A percentile compares a stretch with the other conserved stretches of the same genome.
Evolutionary conservation across 495 filamentous ascomycete genomes (phyloP).

Genomic region (Lichenothelia convexa): DNA sequence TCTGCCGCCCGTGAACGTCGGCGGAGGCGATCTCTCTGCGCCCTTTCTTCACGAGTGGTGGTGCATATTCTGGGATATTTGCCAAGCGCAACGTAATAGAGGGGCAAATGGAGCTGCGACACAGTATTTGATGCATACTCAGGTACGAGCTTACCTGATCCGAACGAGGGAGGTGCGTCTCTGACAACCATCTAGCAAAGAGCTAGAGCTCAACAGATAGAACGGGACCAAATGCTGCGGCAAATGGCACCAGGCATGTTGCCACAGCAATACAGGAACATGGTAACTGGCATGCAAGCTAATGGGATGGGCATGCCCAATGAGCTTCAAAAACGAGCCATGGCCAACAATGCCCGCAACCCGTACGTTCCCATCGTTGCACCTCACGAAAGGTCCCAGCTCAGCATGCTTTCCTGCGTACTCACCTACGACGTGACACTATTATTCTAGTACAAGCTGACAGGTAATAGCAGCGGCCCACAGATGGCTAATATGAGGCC

Average conservation of each 20-base stretch:
- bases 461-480: background rate
- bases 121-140: conserved; percentile 9
- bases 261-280: conserved; percentile 46
- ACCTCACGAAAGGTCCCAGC: too few relatives aligned
- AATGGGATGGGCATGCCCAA: conserved; percentile 34
- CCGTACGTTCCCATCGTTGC: conserved; percentile 30
- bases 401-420: too few relatives aligned
- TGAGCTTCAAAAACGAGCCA: conserved; percentile 49
- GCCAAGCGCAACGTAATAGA: conserved; percentile 51
- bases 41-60: conserved; percentile 93
- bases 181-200: too few relatives aligned
- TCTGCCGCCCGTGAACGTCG: conserved; percentile 54
- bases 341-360: conserved; percentile 62
- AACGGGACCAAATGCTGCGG: background rate
- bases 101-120: conserved; percentile 19
- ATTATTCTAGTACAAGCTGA: background rate
- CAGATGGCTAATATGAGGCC: background rate
- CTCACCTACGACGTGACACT: too few relatives aligned
- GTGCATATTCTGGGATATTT: conserved; percentile 91
- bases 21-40: conserved; percentile 40
- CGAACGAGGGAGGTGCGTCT: too few relatives aligned
- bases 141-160: too few relatives aligned
- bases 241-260: conserved; percentile 48
- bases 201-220: too few relatives aligned
- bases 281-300: conserved; percentile 33